Evolutionary conservation across 768 basidiomycete species (phyloP).

Genomic region (Boletus vermiculosoides): DNA sequence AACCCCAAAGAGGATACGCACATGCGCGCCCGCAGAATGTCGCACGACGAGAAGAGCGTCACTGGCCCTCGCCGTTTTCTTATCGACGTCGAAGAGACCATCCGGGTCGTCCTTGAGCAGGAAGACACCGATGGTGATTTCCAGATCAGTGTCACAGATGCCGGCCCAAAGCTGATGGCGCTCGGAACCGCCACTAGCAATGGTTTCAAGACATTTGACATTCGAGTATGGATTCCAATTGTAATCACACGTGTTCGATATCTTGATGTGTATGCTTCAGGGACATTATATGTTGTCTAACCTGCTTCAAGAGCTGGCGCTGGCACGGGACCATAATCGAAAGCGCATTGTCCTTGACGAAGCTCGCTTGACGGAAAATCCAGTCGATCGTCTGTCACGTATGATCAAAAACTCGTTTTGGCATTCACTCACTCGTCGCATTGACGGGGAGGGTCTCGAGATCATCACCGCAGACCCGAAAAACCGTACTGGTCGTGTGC

Average conservation of each 20-base stretch:
- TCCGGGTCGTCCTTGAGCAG: slow-evolving; percentile 93
- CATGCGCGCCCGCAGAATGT: slow-evolving; percentile 72
- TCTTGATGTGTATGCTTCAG: slow-evolving; percentile 38
- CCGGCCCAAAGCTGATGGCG: slow-evolving; percentile 94
- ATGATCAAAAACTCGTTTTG: slow-evolving; percentile 99
- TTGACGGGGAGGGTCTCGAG: slow-evolving; percentile 96
- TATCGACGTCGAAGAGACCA: slow-evolving; percentile 97
- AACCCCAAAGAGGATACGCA: slow-evolving; percentile 78
- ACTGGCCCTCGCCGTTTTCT: slow-evolving; percentile 84
- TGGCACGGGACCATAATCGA: slow-evolving; percentile 91
- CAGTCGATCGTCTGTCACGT: slow-evolving; percentile 91
- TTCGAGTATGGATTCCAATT: slow-evolving; percentile 56
- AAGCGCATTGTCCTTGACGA: slow-evolving; percentile 99
- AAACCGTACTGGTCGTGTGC: slow-evolving; percentile 87
- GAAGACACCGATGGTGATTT: slow-evolving; percentile 98
- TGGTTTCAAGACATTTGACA: slow-evolving; percentile 97
- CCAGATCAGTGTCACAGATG: slow-evolving; percentile 94
- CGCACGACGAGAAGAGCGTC: slow-evolving; percentile 88
- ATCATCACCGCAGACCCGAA: slow-evolving; percentile 98
- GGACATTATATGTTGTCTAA: slow-evolving; percentile 99
- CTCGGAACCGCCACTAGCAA: slow-evolving; percentile 97
- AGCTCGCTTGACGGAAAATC: slow-evolving; percentile 95
- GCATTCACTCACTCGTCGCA: slow-evolving; percentile 94
- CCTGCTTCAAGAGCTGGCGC: slow-evolving; percentile 95
- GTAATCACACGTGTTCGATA: neutral